A percentile compares a stretch with the other conserved stretches of the same genome.
Conservation (phyloP, 2,329 filamentous ascomycete genomes). For the Phaeosphaeriaceae sp. region DNA sequence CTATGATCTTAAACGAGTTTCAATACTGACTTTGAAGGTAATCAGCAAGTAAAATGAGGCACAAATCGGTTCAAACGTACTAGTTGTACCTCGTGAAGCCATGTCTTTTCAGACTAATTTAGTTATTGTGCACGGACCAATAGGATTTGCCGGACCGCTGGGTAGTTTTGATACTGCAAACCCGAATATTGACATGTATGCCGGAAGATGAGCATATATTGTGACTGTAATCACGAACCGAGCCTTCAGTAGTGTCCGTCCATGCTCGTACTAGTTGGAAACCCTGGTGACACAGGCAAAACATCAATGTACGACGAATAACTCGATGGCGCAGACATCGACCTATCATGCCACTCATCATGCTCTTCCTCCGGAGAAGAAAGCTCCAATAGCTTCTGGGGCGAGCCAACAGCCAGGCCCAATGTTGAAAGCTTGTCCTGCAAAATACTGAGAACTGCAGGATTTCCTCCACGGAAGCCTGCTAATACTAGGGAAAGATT, state of each 20-base stretch:
- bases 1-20: too few species aligned
- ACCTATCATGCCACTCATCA: conserved; percentile 31
- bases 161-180: too few species aligned
- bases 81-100: too few species aligned
- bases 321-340: conserved; percentile 25
- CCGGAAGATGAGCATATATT: too few species aligned
- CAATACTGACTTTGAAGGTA: too few species aligned
- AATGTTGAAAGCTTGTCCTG: conserved; percentile 40
- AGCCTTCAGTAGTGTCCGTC: conserved; percentile 15
- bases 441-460: conserved; percentile 41
- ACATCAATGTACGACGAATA: conserved; percentile 12
- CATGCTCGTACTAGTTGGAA: conserved; percentile 25
- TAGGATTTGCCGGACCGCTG: too few species aligned
- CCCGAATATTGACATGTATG: too few species aligned
- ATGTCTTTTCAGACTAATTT: too few species aligned
- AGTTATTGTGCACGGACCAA: too few species aligned
- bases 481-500: conserved; percentile 38
- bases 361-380: conserved; percentile 42
- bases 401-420: conserved; percentile 35
- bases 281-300: conserved; percentile 16
- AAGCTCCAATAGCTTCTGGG: conserved; percentile 38
- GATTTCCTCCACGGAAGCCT: conserved; percentile 42
- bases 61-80: too few species aligned
- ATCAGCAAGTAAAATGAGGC: too few species aligned
- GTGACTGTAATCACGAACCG: too few species aligned